Percentiles rank a stretch among this genome's conserved stretches.
These are phyloP conservation scores for Kuraishia cidri DNA, from an alignment of 805 yeast genomes.

Conservation along the genomic window DNA sequence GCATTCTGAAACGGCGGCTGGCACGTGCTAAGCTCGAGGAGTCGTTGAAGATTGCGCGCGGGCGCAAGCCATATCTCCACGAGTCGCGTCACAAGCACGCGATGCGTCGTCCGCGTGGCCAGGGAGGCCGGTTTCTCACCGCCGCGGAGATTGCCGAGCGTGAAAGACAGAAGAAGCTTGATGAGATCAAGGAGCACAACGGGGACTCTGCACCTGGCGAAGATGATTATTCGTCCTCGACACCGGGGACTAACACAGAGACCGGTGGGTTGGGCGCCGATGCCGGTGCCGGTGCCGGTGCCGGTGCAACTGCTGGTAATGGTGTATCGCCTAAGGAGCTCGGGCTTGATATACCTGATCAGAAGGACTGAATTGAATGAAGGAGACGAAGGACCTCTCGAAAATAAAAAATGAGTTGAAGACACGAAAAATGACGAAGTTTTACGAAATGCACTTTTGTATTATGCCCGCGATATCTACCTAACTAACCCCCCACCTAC, in stretches of 20 bases:
- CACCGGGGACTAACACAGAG: neutral
- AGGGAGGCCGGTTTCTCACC: constrained; percentile 94
- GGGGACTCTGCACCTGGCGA: constrained; percentile 3
- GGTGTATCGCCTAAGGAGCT: no score
- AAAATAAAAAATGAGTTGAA: no score
- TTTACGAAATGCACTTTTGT: no score
- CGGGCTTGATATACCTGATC: no score
- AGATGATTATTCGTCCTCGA: constrained; percentile 3
- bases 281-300: no score
- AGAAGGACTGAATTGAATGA: no score
- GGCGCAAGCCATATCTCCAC: constrained; percentile 88
- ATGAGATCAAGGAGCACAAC: constrained; percentile 9
- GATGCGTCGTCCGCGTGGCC: constrained; percentile 98
- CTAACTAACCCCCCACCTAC: no score
- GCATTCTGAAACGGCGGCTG: constrained; percentile 85
- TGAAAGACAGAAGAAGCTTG: constrained; percentile 30
- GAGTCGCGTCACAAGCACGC: constrained; percentile 98
- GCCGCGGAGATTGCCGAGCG: constrained; percentile 84
- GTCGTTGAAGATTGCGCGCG: constrained; percentile 75
- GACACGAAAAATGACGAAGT: no score
- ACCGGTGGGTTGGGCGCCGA: no score
- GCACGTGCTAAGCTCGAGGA: constrained; percentile 94
- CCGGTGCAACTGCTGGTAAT: no score
- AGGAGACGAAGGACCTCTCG: no score
- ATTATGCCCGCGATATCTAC: no score